A percentile compares a stretch with the other conserved stretches of the same genome.
These are phyloP conservation scores for Alternaria infectoria DNA, from an alignment of 2,329 filamentous ascomycete genomes.

Conservation along the genomic window DNA sequence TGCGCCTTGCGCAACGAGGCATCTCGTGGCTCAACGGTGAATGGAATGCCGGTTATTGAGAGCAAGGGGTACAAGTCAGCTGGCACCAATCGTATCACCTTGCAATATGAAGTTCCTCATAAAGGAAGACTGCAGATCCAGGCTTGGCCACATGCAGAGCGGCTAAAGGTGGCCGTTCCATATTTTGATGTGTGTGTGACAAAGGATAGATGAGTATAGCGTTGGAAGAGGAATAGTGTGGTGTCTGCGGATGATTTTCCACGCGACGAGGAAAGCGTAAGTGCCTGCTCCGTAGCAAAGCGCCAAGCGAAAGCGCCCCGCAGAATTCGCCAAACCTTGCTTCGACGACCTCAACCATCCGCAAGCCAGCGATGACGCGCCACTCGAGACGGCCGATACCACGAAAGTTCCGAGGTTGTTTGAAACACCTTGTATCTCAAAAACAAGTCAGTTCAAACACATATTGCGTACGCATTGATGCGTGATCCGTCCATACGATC, in stretches of 20 bases:
- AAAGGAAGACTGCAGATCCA: not conserved
- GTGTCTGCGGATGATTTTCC: slow-evolving; percentile 3
- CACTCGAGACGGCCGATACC: not conserved
- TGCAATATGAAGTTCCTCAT: slow-evolving; percentile 5
- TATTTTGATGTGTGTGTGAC: not conserved
- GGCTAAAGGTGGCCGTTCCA: slow-evolving; percentile 9
- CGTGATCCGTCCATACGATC: not conserved
- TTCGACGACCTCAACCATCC: slow-evolving; percentile 22
- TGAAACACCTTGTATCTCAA: not conserved
- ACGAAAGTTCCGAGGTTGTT: not conserved
- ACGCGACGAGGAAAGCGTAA: slow-evolving; percentile 4
- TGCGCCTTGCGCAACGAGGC: not conserved
- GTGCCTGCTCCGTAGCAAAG: slow-evolving; percentile 24
- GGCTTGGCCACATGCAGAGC: not conserved
- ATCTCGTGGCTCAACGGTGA: slow-evolving; percentile 6
- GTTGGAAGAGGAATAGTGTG: not conserved
- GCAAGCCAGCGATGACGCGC: not conserved
- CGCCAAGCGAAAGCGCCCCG: slow-evolving; percentile 8
- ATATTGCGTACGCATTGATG: not conserved
- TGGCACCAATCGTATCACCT: slow-evolving; percentile 7
- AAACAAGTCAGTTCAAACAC: not conserved
- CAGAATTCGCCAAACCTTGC: slow-evolving; percentile 17
- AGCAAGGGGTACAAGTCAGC: not conserved
- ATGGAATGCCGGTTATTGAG: slow-evolving; percentile 18
- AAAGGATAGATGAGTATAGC: slow-evolving; percentile 7